Percentiles rank a stretch among this genome's conserved stretches.
Evolutionary conservation across 2,329 filamentous ascomycete genomes (phyloP).

Genomic region (Pseudocercospora vitis): DNA sequence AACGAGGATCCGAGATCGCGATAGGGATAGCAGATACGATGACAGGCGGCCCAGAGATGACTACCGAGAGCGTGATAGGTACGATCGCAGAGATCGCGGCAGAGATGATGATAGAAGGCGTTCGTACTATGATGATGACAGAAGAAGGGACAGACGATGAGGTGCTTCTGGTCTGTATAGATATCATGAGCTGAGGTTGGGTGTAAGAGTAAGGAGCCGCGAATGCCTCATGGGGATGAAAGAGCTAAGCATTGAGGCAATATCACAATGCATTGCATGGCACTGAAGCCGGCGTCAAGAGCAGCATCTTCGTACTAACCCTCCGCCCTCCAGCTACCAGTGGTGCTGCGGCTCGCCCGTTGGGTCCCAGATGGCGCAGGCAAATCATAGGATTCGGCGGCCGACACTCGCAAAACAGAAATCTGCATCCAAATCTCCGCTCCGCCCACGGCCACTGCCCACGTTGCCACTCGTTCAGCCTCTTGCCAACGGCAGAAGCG

Average conservation of each 20-base stretch:
- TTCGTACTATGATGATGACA: slow-evolving; percentile 29
- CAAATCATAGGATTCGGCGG: no score
- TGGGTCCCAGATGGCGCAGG: no score
- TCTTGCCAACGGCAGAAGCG: background rate
- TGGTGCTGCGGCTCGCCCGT: no score
- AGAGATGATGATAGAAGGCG: slow-evolving; percentile 23
- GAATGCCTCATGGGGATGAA: background rate
- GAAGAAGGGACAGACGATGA: slow-evolving; percentile 17
- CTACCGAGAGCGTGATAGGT: slow-evolving; percentile 28
- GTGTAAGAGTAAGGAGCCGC: background rate
- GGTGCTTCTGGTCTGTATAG: background rate
- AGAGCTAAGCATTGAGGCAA: background rate
- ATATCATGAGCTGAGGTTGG: background rate
- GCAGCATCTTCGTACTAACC: no score
- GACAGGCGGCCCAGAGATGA: slow-evolving; percentile 30
- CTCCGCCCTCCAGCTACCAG: no score
- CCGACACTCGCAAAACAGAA: no score
- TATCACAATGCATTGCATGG: background rate
- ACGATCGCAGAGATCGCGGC: slow-evolving; percentile 32
- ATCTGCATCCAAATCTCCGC: background rate
- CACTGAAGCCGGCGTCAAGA: no score
- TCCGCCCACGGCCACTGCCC: background rate
- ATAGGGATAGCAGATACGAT: slow-evolving; percentile 33
- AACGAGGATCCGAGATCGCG: slow-evolving; percentile 27
- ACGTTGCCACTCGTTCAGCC: background rate